Conservation (phyloP, 2,329 filamentous ascomycete genomes). For the Fusarium poae region DNA sequence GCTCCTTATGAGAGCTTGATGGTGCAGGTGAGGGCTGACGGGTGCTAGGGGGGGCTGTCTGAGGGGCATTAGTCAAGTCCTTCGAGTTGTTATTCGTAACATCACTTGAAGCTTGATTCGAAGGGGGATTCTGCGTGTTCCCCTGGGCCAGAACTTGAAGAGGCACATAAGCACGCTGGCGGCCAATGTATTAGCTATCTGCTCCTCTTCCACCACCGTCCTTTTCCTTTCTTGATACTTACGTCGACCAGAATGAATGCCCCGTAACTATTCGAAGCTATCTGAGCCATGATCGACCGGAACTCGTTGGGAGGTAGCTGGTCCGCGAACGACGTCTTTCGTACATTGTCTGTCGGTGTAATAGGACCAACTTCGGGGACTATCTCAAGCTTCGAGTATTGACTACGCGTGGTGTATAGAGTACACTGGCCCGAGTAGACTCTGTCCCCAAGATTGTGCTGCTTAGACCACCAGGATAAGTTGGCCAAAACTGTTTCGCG, state of each 20-base stretch:
- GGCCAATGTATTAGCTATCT: conserved; percentile 4
- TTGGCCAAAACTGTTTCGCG: conserved; percentile 34
- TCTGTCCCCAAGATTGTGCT: conserved; percentile 28
- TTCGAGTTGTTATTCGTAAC: background rate
- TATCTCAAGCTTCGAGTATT: conserved; percentile 21
- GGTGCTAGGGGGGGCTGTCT: background rate
- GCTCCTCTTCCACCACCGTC: background rate
- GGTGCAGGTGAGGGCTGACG: background rate
- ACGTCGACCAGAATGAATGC: conserved; percentile 48
- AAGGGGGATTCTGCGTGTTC: background rate
- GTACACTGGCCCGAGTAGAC: conserved; percentile 34
- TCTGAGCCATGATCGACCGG: conserved; percentile 41
- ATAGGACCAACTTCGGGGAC: conserved; percentile 23
- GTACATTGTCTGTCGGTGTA: conserved; percentile 46
- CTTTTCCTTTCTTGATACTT: conserved; percentile 1
- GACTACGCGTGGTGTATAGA: conserved; percentile 32
- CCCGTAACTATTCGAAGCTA: conserved; percentile 19
- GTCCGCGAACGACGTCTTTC: conserved; percentile 48
- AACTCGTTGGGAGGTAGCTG: conserved; percentile 46
- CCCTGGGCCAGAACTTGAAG: conserved; percentile 14
- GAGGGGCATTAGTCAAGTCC: background rate
- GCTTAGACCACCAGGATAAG: conserved; percentile 27
- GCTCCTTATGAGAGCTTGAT: background rate
- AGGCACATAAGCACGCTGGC: conserved; percentile 20
- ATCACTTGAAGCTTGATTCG: background rate